Evolutionary conservation across 176 grass and related monocot genomes (phyloP).

Genomic region (Miscanthus lutarioriparius): DNA sequence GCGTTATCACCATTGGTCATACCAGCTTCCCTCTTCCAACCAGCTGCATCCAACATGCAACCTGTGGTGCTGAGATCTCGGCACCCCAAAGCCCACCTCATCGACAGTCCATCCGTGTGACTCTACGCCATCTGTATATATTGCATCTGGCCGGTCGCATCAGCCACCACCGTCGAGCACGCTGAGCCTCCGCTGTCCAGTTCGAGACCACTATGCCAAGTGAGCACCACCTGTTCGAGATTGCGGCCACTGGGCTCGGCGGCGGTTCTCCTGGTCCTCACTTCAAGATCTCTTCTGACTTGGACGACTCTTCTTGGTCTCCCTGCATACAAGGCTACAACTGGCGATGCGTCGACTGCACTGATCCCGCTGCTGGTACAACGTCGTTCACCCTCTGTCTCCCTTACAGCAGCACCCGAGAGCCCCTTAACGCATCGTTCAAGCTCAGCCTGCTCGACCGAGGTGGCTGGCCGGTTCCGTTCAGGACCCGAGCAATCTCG

Average conservation of each 20-base stretch:
- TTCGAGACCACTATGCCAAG: not conserved
- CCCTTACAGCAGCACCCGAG: not conserved
- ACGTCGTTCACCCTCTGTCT: not conserved
- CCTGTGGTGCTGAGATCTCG: too few relatives aligned
- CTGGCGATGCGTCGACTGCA: not conserved
- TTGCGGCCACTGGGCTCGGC: not conserved
- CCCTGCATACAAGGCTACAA: not conserved
- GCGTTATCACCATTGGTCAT: too few relatives aligned
- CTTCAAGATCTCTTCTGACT: not conserved
- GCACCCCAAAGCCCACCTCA: too few relatives aligned
- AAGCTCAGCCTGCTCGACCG: not conserved
- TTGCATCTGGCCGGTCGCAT: too few relatives aligned
- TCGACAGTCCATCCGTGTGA: too few relatives aligned
- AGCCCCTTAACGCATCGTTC: not conserved
- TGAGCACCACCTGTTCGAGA: not conserved
- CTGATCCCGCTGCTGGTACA: not conserved
- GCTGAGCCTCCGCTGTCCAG: too few relatives aligned
- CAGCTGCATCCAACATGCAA: too few relatives aligned
- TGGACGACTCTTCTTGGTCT: not conserved
- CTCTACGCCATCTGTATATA: too few relatives aligned
- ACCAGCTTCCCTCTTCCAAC: too few relatives aligned
- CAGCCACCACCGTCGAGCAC: too few relatives aligned
- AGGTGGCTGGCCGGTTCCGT: not conserved
- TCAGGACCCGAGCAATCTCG: not conserved
- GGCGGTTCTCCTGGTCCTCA: not conserved